Percentiles rank a stretch among this genome's conserved stretches.
Conservation (phyloP, 2,329 filamentous ascomycete genomes). For the Hyphodiscus sp. region DNA sequence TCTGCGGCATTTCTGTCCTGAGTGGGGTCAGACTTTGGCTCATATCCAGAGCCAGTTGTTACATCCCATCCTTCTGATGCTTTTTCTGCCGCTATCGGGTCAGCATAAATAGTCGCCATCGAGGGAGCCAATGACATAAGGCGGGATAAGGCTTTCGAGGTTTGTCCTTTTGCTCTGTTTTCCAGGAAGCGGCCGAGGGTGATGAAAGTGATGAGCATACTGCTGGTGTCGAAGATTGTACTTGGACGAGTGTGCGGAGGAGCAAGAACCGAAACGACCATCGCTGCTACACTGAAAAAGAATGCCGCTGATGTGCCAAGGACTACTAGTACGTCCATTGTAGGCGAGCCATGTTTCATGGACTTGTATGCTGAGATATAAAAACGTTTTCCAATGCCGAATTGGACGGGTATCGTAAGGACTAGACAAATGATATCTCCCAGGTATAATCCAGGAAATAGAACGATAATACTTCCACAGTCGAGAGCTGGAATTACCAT, state of each 20-base stretch:
- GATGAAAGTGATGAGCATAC: slow-evolving; percentile 96
- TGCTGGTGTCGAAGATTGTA: slow-evolving; percentile 95
- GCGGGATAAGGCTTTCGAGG: slow-evolving; percentile 83
- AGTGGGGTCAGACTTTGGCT: slow-evolving; percentile 39
- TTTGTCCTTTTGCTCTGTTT: slow-evolving; percentile 92
- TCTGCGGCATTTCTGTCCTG: slow-evolving; percentile 59
- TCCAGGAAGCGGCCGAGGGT: slow-evolving; percentile 86
- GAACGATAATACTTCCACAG: slow-evolving; percentile 60
- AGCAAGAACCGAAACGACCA: slow-evolving; percentile 73
- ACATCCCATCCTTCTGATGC: slow-evolving; percentile 71
- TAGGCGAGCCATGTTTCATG: slow-evolving; percentile 81
- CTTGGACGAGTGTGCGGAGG: slow-evolving; percentile 72
- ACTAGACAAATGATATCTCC: slow-evolving; percentile 79
- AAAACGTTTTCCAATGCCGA: slow-evolving; percentile 91
- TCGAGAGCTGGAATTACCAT: slow-evolving; percentile 75
- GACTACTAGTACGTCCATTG: slow-evolving; percentile 96
- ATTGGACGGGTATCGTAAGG: slow-evolving; percentile 90
- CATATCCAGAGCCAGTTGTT: slow-evolving; percentile 32
- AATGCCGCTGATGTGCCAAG: slow-evolving; percentile 92
- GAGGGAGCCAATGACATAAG: slow-evolving; percentile 95
- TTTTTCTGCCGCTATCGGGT: slow-evolving; percentile 90
- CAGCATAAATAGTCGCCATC: slow-evolving; percentile 93
- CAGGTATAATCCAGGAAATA: slow-evolving; percentile 73
- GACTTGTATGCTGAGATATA: slow-evolving; percentile 93
- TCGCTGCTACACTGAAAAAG: slow-evolving; percentile 86